Conservation (phyloP, 2,329 filamentous ascomycete species). For the Nectriaceae sp. region DNA sequence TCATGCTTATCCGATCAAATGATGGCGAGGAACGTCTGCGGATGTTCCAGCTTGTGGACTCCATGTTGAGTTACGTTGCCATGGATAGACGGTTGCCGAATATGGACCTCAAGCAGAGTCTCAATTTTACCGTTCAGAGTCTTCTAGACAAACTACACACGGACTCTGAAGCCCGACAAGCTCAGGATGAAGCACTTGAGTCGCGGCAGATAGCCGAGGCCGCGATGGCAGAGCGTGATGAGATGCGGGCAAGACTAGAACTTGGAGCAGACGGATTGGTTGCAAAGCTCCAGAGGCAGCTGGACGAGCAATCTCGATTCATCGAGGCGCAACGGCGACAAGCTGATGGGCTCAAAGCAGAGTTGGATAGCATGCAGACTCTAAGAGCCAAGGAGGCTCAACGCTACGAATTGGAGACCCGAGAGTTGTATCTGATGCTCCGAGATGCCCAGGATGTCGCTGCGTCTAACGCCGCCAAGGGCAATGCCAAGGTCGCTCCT, state of each 20-base stretch:
- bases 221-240: slow-evolving; percentile 93
- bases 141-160: slow-evolving; percentile 95
- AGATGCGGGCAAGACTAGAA: slow-evolving; percentile 86
- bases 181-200: slow-evolving; percentile 87
- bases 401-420: slow-evolving; percentile 91
- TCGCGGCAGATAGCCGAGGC: slow-evolving; percentile 91
- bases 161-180: slow-evolving; percentile 90
- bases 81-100: slow-evolving; percentile 96
- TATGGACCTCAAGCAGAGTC: slow-evolving; percentile 95
- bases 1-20: slow-evolving; percentile 88
- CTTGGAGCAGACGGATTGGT: slow-evolving; percentile 92
- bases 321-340: slow-evolving; percentile 88
- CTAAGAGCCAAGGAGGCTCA: slow-evolving; percentile 88
- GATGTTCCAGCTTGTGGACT: slow-evolving; percentile 97
- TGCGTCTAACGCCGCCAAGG: slow-evolving; percentile 74
- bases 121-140: slow-evolving; percentile 96
- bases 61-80: slow-evolving; percentile 98
- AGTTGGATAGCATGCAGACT: slow-evolving; percentile 83
- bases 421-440: slow-evolving; percentile 97
- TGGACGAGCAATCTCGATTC: slow-evolving; percentile 89
- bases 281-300: slow-evolving; percentile 85
- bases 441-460: slow-evolving; percentile 96
- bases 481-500: slow-evolving; percentile 50
- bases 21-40: slow-evolving; percentile 88
- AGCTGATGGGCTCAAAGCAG: slow-evolving; percentile 83